phyloP scores from a whole-genome alignment of 352 stramenopile genomes.

The Pythium rhizo-oryzae region DNA sequence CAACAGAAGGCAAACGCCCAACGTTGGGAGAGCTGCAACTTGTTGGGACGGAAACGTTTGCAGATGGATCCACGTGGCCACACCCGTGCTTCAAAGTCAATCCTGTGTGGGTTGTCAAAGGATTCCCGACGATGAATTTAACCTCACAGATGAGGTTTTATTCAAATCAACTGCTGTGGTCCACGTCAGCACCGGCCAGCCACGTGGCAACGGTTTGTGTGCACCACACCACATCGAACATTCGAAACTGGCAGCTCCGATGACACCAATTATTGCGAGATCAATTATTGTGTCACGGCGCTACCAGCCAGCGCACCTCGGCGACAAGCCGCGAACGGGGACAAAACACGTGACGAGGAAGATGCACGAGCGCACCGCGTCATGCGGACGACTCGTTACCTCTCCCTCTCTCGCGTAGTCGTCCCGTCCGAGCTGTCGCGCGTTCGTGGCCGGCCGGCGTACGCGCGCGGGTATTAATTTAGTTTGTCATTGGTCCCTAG shows the following conservation, averaged over 20 bases:
- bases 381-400: not conserved
- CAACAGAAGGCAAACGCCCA: not conserved
- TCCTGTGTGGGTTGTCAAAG: not conserved
- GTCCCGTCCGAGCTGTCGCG: not conserved
- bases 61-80: slow-evolving; percentile 24
- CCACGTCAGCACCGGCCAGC: slow-evolving; percentile 13
- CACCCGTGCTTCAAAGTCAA: slow-evolving; percentile 8
- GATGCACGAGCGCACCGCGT: not conserved
- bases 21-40: slow-evolving; percentile 15
- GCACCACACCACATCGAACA: slow-evolving; percentile 25
- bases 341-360: not conserved
- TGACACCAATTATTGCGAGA: not conserved
- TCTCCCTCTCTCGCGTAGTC: not conserved
- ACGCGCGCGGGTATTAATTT: slow-evolving; percentile 6
- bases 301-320: not conserved
- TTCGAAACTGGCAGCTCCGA: slow-evolving; percentile 2
- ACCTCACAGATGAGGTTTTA: slow-evolving; percentile 25
- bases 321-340: not conserved
- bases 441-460: not conserved
- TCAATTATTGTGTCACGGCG: not conserved
- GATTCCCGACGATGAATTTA: not conserved
- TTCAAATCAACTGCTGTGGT: slow-evolving; percentile 7
- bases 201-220: slow-evolving; percentile 20
- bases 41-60: not conserved
- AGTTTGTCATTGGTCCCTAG: slow-evolving; percentile 4